These are phyloP conservation scores for Tulasnella sp. DNA, from an alignment of 768 basidiomycete genomes.

Conservation along the genomic window DNA sequence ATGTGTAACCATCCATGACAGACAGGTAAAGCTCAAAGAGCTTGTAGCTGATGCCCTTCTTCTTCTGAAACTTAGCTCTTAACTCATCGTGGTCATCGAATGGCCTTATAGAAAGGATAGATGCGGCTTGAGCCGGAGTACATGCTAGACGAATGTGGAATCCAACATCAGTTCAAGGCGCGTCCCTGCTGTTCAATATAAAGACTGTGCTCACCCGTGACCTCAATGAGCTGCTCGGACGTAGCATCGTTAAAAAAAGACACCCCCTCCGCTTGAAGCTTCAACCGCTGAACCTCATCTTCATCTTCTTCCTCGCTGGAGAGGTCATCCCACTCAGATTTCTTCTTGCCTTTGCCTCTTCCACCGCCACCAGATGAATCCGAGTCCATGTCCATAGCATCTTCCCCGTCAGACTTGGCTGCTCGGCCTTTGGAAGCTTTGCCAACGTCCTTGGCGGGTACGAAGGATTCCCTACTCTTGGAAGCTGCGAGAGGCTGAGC, in stretches of 20 bases:
- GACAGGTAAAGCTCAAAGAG: slow-evolving; percentile 84
- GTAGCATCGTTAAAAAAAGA: slow-evolving; percentile 34
- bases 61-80: slow-evolving; percentile 69
- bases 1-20: slow-evolving; percentile 74
- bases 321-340: neutral
- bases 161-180: neutral
- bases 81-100: slow-evolving; percentile 69
- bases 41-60: slow-evolving; percentile 83
- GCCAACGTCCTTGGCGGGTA: no score
- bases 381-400: no score
- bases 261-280: slow-evolving; percentile 27
- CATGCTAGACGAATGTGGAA: slow-evolving; percentile 38
- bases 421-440: neutral
- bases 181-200: neutral
- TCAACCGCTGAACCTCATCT: slow-evolving; percentile 20
- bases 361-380: neutral
- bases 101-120: slow-evolving; percentile 68
- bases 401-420: neutral
- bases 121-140: slow-evolving; percentile 63
- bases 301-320: slow-evolving; percentile 22
- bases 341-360: slow-evolving; percentile 3
- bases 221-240: slow-evolving; percentile 31
- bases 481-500: neutral
- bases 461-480: neutral
- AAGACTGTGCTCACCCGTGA: slow-evolving; percentile 34